Conservation (phyloP, 2,329 filamentous ascomycete genomes). For the Pestalotiopsis sp. region DNA sequence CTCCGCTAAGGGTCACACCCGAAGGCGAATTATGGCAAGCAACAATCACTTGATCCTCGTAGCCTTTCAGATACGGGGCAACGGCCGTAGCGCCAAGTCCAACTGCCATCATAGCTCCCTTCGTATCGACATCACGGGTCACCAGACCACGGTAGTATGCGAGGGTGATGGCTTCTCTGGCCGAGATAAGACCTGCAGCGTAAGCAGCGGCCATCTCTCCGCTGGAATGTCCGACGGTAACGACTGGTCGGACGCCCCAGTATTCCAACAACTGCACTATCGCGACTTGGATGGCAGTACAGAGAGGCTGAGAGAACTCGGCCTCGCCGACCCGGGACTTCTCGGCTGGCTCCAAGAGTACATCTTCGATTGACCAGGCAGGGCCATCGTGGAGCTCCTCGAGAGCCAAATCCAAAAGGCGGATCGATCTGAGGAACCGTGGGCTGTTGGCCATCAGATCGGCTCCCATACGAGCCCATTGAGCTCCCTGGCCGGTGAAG, state of each 20-base stretch:
- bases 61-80: slow-evolving; percentile 32
- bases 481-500: slow-evolving; percentile 31
- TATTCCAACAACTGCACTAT: not conserved
- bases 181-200: slow-evolving; percentile 27
- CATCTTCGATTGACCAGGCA: slow-evolving; percentile 16
- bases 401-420: slow-evolving; percentile 18
- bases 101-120: slow-evolving; percentile 34
- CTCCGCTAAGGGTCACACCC: slow-evolving; percentile 52
- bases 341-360: not conserved
- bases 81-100: slow-evolving; percentile 29
- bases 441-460: slow-evolving; percentile 19
- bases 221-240: slow-evolving; percentile 36
- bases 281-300: slow-evolving; percentile 34
- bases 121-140: slow-evolving; percentile 13
- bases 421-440: slow-evolving; percentile 16
- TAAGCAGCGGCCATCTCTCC: slow-evolving; percentile 45
- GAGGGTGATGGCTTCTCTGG: slow-evolving; percentile 26
- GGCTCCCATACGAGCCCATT: slow-evolving; percentile 31
- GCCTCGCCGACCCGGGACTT: slow-evolving; percentile 1
- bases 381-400: slow-evolving; percentile 18
- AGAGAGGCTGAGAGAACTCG: slow-evolving; percentile 30
- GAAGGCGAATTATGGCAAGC: slow-evolving; percentile 42
- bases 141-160: slow-evolving; percentile 27
- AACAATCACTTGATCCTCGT: slow-evolving; percentile 39
- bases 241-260: slow-evolving; percentile 29